phyloP scores from a whole-genome alignment of 306 rosid species.

The Alnus rubra region DNA sequence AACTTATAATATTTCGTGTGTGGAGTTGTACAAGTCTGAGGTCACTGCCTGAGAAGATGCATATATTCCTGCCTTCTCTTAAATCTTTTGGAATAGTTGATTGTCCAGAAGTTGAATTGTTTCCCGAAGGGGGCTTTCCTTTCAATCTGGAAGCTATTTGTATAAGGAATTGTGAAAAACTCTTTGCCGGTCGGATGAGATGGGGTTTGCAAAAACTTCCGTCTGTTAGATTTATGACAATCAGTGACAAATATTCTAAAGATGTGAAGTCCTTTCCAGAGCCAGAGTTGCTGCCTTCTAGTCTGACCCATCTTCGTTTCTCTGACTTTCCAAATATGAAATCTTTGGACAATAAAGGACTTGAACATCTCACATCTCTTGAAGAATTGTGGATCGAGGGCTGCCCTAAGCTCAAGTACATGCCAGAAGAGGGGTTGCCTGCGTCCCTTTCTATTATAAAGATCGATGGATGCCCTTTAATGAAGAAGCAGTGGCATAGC shows the following conservation, averaged over 20 bases:
- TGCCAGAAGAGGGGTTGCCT: slow-evolving; percentile 16
- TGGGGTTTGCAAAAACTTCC: slow-evolving; percentile 7
- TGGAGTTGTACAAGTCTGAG: rapidly evolving
- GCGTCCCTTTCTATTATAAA: neutral
- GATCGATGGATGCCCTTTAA: rapidly evolving
- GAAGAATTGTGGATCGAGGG: too few species aligned
- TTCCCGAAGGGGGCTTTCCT: neutral
- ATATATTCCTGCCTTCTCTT: neutral
- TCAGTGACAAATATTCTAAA: neutral
- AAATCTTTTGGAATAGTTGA: rapidly evolving
- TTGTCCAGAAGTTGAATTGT: slow-evolving; percentile 20
- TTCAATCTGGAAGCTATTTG: too few species aligned
- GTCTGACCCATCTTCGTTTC: neutral
- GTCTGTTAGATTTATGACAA: rapidly evolving
- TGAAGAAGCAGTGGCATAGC: neutral
- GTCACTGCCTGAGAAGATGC: neutral
- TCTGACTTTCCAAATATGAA: rapidly evolving
- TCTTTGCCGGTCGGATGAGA: neutral
- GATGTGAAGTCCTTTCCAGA: neutral
- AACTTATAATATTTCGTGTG: rapidly evolving
- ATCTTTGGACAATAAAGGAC: neutral
- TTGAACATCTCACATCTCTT: neutral
- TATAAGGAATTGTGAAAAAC: neutral
- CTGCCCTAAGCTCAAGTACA: slow-evolving; percentile 1
- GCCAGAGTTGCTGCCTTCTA: too few species aligned